Base-by-base conservation (phyloP, 345 rosid species). In the Eucalyptus cloeziana region DNA sequence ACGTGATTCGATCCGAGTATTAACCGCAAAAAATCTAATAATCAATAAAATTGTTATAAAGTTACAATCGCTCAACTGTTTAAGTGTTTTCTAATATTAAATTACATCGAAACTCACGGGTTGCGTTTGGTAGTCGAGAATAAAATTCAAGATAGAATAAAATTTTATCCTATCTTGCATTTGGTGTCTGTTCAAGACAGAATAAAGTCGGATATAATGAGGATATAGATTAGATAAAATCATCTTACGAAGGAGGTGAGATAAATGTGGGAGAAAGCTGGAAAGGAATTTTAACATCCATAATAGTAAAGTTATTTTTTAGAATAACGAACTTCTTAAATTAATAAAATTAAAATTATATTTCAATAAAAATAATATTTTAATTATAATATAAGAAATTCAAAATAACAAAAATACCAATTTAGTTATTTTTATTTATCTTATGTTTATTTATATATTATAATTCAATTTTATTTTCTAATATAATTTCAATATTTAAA, bases 71-170 rank as follows among this genome's bases (percentile, higher is more conserved):
- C 43, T 31, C 12, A 10, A 67, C 1, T 31, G 3, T 67, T 67
- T 37, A 67, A 67, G 22, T 16, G 6, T 27, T 27, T 27, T 43
- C 43, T 40, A 40, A 40, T 40, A 40, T 40, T 4, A 4, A 40
- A 40, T 40, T 40, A 40, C 19, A 67, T 10, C 25, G 3, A 16
- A 69, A 69, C 44, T 3, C 24, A 33, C 2, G 1, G 0, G 3
- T 0, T 17, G 0, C 3, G 0, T 50, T 50, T 50, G 0, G 0
- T 1, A 50, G 2, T 16, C 8, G n/a, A 50, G 0, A 0, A 50
- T 16, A 1, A 50, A 6, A 15, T 50, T 50, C 54, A 50, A 0
- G 54, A 50, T 0, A 50, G 1, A 16, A 50, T 15, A 15, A 50
- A 47, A 2, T 50, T 50, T 15, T 6, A 50, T 1, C 1, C 0